Base-by-base conservation (phyloP, 1,284 basidiomycete species). In the Vanrija sp. region DNA sequence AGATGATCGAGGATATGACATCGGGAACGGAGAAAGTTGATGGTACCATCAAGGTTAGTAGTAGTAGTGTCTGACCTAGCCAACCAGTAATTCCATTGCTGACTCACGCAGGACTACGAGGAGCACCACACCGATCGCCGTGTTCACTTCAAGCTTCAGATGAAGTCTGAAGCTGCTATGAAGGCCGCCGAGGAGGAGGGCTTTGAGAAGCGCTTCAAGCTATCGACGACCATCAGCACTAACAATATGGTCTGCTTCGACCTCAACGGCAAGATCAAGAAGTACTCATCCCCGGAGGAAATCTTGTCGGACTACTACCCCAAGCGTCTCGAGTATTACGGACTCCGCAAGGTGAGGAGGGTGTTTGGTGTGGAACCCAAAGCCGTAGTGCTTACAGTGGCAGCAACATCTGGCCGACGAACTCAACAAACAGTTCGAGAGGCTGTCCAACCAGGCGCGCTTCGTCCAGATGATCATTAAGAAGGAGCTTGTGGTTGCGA, bases 201-300 rank as follows among this genome's bases (percentile, higher is more conserved):
- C 3, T 77, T 96, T 42, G 77, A 88, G 38, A 93, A 95, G 73
- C 90, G 85, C 72, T 98, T 99, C 85, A 97, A 95, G 78, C 78
- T 97, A 51, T 85, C 86, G 5, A 79, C 81, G 43, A 89, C 91
- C 70, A 78, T 98, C 72, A 88, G 82, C 71, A 97, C 92, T 9
- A 83, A 83, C 72, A 99, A 99, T 80, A 98, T 99, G 96, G 97
- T 98, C 9, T 92, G 91, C 75, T 99, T 99, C 76, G 94, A 98
- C 75, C 84, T 91, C 62, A 87, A 95, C 28, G 88, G 91, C 68
- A 97, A 96, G 80, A 97, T 99, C 79, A 92, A 88, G 79, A 96
- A 88, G 78, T 98, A 98, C 75, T 78, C 83, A 19, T 83, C 86
- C 2, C 86, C 96, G 0, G 95, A 98, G 71, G 89, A 94, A 68